phyloP scores from a whole-genome alignment of 2,329 filamentous ascomycete genomes.

The Arthrocladium fulminans region DNA sequence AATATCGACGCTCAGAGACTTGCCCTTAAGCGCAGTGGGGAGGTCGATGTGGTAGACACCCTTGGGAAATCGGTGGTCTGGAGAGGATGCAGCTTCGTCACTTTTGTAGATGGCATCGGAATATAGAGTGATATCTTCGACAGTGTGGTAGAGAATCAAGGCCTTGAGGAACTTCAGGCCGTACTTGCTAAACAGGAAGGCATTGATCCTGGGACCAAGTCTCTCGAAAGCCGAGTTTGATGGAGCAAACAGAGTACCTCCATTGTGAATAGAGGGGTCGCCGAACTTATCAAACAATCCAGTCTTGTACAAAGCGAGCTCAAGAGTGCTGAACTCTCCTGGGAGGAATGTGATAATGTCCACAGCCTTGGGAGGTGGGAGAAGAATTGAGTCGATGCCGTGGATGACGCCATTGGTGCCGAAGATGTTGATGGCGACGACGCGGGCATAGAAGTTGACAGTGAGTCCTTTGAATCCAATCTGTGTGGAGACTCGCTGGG shows the following conservation, averaged over 20 bases:
- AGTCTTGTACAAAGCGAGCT: conserved; percentile 65
- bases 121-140: conserved; percentile 67
- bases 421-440: conserved; percentile 64
- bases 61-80: conserved; percentile 27
- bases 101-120: conserved; percentile 66
- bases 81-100: conserved; percentile 20
- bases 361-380: conserved; percentile 61
- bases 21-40: conserved; percentile 60
- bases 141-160: conserved; percentile 69
- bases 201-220: conserved; percentile 64
- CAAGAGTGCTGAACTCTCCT: conserved; percentile 65
- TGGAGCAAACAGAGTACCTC: conserved; percentile 73
- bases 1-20: conserved; percentile 63
- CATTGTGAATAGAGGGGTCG: conserved; percentile 46
- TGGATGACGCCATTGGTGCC: conserved; percentile 57
- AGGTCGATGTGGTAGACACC: conserved; percentile 54
- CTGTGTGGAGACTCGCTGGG: conserved; percentile 65
- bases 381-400: conserved; percentile 62
- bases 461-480: conserved; percentile 55
- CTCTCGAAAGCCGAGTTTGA: conserved; percentile 70
- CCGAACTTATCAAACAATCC: conserved; percentile 56
- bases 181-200: conserved; percentile 71
- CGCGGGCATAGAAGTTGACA: conserved; percentile 67
- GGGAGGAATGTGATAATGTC: conserved; percentile 59
- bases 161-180: conserved; percentile 70